Conservation (phyloP, 1,284 basidiomycete genomes). For the Serendipita sp. region DNA sequence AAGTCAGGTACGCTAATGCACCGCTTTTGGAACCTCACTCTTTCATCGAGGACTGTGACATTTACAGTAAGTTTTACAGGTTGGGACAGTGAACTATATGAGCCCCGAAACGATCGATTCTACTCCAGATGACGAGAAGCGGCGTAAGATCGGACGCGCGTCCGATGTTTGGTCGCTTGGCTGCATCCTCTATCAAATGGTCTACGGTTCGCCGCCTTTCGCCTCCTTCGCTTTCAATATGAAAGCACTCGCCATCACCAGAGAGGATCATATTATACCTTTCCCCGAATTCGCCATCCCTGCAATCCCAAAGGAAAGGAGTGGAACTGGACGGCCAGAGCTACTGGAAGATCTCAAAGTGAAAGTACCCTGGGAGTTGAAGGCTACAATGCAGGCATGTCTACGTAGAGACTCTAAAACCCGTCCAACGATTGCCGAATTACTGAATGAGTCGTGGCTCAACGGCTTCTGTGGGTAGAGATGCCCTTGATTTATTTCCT, state of each 20-base stretch:
- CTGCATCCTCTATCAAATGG: constrained; percentile 96
- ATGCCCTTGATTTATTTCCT: background rate
- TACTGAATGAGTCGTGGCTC: constrained; percentile 21
- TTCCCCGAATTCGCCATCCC: constrained; percentile 56
- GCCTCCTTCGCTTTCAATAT: constrained; percentile 68
- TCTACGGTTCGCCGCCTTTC: constrained; percentile 90
- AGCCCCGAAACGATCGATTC: constrained; percentile 84
- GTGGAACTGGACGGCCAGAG: constrained; percentile 28
- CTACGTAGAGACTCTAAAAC: constrained; percentile 60
- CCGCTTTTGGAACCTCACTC: too few relatives aligned
- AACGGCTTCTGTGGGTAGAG: constrained; percentile 6
- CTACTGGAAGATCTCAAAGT: constrained; percentile 48
- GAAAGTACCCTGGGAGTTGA: constrained; percentile 51
- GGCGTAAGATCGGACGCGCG: constrained; percentile 50
- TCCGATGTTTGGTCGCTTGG: constrained; percentile 96
- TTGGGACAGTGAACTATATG: constrained; percentile 94
- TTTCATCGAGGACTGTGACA: constrained; percentile 3
- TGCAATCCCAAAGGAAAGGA: constrained; percentile 26
- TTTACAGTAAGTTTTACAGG: constrained; percentile 28
- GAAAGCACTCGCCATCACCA: constrained; percentile 81
- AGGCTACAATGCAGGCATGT: constrained; percentile 62
- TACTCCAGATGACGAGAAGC: constrained; percentile 52
- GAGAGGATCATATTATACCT: constrained; percentile 53
- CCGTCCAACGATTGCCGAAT: constrained; percentile 63
- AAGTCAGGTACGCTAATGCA: constrained; percentile 47